Base-by-base conservation (phyloP, 257 asterid species). In the Paulownia fortunei region DNA sequence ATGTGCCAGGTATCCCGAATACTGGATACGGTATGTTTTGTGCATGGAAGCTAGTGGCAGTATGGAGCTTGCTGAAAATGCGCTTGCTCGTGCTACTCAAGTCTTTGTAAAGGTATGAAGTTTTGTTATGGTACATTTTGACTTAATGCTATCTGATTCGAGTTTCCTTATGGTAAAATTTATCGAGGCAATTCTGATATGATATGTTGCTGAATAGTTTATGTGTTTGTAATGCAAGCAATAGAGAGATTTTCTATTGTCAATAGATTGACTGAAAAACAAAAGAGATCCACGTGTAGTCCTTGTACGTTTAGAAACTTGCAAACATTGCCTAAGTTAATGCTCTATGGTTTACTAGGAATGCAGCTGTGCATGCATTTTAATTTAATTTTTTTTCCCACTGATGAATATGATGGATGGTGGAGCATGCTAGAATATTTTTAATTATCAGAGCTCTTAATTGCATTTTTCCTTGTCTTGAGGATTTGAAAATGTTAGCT, bases 71-170 rank as follows among this genome's bases (percentile, higher is more conserved):
- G 97, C 95, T 23, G 96, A 96, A 76, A 92, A 92, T 82, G 99
- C 96, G n/a, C 96, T 96, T 83, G 96, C 95, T 77, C 97, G 99
- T 80, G 92, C 99, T 52, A 92, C 97, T 72, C 97, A 92, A 89
- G 89, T 96, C 37, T 93, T 92, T 79, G 94, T 96, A 47, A 96
- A 96, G 98, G 99, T 96, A 80, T 62, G 80, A 3, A 37, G 71
- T 77, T 49, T 9, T 62, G 2, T 54, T 11, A 39, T 67, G 26
- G 68, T 66, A 56, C 34, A 54, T 39, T 54, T 42, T 4, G 4
- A 56, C 65, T 69, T n/a, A 19, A 66, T 37, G 26, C 23, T 30
- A 49, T 59, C 30, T n/a, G 21, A 23, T 27, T 70, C 1, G 8
- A 37, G 36, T 65, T 36, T n/a, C 56, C 67, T 72, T 56, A 61